phyloP scores from a whole-genome alignment of 164 flowering plant genomes.

The Dillenia turbinata region DNA sequence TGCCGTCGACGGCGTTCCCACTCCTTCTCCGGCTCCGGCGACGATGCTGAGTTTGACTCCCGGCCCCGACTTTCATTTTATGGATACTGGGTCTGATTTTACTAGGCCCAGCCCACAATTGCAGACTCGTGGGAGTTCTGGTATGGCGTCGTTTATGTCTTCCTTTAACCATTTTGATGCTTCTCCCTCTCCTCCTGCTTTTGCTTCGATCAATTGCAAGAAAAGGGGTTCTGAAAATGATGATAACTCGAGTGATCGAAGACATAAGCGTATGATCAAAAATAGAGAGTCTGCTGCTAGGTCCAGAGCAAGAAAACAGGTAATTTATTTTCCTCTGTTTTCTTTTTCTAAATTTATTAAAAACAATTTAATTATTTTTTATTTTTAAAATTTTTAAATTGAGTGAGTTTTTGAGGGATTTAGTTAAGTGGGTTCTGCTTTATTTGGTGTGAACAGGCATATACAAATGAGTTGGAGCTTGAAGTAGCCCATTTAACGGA shows the following conservation, averaged over 20 bases:
- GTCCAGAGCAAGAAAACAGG: slow-evolving; percentile 77
- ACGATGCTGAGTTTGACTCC: slow-evolving; percentile 24
- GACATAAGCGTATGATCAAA: slow-evolving; percentile 64
- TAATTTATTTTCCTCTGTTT: slow-evolving; percentile 6
- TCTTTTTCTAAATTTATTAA: neutral
- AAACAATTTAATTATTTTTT: neutral
- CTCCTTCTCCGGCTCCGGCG: slow-evolving; percentile 11
- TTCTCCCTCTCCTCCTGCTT: slow-evolving; percentile 16
- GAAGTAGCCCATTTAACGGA: slow-evolving; percentile 41
- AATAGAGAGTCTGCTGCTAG: slow-evolving; percentile 74
- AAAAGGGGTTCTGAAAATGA: slow-evolving; percentile 28
- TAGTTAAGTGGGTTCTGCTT: neutral
- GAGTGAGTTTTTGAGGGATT: neutral
- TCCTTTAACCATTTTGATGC: slow-evolving; percentile 20
- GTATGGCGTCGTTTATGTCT: slow-evolving; percentile 7
- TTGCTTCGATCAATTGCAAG: slow-evolving; percentile 16
- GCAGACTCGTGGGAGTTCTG: neutral
- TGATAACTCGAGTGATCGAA: slow-evolving; percentile 26
- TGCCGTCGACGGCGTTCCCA: neutral
- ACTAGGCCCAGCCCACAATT: slow-evolving; percentile 1
- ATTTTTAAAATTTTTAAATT: neutral
- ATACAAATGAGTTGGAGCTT: slow-evolving; percentile 54
- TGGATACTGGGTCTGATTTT: slow-evolving; percentile 8
- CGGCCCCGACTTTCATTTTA: slow-evolving; percentile 22
- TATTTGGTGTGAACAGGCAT: slow-evolving; percentile 40